Evolutionary conservation across 106 monocot species (phyloP).

Genomic region (Dendrobium officinale): DNA sequence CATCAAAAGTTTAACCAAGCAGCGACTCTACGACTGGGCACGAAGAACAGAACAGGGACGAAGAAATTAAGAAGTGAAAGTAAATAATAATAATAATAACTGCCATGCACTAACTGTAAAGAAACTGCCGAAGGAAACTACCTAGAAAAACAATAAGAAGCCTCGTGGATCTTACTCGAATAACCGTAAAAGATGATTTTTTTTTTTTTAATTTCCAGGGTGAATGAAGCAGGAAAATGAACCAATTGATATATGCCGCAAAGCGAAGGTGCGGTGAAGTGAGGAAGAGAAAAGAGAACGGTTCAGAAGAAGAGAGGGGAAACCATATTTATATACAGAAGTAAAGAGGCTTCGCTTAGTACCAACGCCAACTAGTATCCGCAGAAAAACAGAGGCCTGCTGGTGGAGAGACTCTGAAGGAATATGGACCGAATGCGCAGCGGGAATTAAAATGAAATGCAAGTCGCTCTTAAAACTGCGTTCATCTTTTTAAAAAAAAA

Average conservation of each 20-base stretch:
- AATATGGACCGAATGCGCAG: no score
- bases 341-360: conserved; percentile 1
- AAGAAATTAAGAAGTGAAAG: neutral
- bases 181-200: neutral
- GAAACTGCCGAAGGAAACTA: neutral
- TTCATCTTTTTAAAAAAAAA: no score
- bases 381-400: neutral
- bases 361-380: neutral
- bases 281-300: neutral
- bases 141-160: neutral
- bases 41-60: neutral
- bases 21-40: no score
- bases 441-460: no score
- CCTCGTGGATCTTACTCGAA: neutral
- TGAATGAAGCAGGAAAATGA: neutral
- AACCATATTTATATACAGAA: neutral
- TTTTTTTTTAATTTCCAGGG: neutral
- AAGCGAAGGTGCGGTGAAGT: neutral
- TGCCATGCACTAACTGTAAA: conserved; percentile 1
- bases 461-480: no score
- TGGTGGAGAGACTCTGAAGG: no score
- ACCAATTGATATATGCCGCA: neutral
- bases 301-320: neutral
- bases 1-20: neutral
- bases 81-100: neutral